Conservation (phyloP, 1,284 basidiomycete genomes). For the Sparassis latifolia region DNA sequence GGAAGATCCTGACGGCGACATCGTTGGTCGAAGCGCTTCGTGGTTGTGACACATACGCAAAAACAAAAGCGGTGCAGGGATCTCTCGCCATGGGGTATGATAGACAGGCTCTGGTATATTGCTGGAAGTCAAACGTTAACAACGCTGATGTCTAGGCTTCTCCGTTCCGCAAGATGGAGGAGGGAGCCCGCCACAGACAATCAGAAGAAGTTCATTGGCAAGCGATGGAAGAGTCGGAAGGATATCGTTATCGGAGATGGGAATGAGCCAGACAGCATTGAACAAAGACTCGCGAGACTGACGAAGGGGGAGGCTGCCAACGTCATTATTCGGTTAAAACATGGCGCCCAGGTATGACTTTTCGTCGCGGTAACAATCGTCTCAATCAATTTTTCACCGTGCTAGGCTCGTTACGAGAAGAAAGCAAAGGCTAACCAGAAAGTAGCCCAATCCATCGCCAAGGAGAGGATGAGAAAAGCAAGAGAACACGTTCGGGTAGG, state of each 20-base stretch:
- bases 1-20: slow-evolving; percentile 47
- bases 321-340: slow-evolving; percentile 70
- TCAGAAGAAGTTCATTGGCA: slow-evolving; percentile 61
- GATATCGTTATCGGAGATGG: slow-evolving; percentile 11
- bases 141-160: slow-evolving; percentile 37
- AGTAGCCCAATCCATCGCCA: slow-evolving; percentile 28
- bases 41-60: slow-evolving; percentile 65
- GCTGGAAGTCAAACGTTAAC: neutral
- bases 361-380: neutral
- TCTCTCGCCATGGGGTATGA: slow-evolving; percentile 41
- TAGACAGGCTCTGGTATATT: neutral
- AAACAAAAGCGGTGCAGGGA: slow-evolving; percentile 46
- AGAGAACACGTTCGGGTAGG: slow-evolving; percentile 58
- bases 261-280: slow-evolving; percentile 7
- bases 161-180: slow-evolving; percentile 73
- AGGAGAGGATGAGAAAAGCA: slow-evolving; percentile 42
- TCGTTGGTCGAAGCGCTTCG: slow-evolving; percentile 52
- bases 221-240: slow-evolving; percentile 42
- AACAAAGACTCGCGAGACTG: slow-evolving; percentile 27
- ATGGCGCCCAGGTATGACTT: slow-evolving; percentile 60
- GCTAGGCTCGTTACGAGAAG: slow-evolving; percentile 51
- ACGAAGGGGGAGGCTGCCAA: slow-evolving; percentile 77
- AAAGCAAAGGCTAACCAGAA: slow-evolving; percentile 38
- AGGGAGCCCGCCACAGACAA: slow-evolving; percentile 52
- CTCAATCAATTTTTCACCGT: too few species aligned